phyloP scores from a whole-genome alignment of 257 asterid genomes.

The Lycium barbarum region DNA sequence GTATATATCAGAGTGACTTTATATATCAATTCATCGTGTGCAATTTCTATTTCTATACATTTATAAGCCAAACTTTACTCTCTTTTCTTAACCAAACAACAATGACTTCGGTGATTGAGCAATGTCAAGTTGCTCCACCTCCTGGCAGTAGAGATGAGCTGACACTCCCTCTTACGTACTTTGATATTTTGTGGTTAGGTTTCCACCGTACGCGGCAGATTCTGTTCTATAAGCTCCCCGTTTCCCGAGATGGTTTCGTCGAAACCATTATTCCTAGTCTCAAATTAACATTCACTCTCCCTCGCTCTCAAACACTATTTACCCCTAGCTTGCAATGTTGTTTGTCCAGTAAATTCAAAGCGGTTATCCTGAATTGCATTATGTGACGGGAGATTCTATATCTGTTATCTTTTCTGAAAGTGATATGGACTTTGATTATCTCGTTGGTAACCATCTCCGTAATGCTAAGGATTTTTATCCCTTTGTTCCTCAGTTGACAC shows the following conservation, averaged over 20 bases:
- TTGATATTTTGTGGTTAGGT: conserved; percentile 26
- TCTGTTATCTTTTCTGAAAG: background rate
- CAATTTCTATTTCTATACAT: too few species aligned
- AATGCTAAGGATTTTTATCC: conserved; percentile 5
- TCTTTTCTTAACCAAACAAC: too few species aligned
- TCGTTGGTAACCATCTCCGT: background rate
- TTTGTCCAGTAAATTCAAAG: rapidly evolving
- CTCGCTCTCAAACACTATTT: background rate
- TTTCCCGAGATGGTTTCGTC: background rate
- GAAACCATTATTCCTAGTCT: background rate
- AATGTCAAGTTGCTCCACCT: background rate
- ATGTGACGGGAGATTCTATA: background rate
- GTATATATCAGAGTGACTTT: too few species aligned
- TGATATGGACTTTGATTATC: conserved; percentile 11
- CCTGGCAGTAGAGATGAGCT: background rate
- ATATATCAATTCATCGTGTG: too few species aligned
- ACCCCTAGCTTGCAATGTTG: background rate
- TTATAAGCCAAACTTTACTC: too few species aligned
- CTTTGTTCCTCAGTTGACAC: conserved; percentile 24
- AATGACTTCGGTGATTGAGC: conserved; percentile 20
- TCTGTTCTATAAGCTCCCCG: conserved; percentile 15
- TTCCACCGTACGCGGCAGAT: background rate
- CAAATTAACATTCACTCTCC: background rate
- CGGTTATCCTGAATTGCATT: background rate
- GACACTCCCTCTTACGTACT: conserved; percentile 31